Conservation (phyloP, 495 filamentous ascomycete species). For the Daldinia bambusicola region DNA sequence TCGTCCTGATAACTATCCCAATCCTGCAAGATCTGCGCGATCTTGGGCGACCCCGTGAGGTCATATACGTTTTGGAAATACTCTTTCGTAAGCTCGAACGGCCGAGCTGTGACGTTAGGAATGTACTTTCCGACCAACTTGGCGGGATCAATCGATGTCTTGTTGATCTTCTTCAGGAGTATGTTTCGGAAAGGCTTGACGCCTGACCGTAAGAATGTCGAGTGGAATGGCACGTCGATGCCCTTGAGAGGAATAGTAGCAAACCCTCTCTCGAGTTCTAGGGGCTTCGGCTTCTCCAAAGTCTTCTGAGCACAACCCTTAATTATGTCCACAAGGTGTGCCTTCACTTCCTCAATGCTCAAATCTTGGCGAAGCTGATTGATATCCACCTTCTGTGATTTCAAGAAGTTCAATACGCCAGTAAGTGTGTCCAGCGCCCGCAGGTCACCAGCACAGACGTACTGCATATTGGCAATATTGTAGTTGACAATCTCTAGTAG, state of each 20-base stretch:
- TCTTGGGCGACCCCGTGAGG: conserved; percentile 91
- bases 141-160: conserved; percentile 94
- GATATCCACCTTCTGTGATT: conserved; percentile 95
- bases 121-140: conserved; percentile 99
- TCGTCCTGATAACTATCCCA: conserved; percentile 71
- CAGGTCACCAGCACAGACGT: conserved; percentile 96
- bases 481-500: conserved; percentile 98
- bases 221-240: conserved; percentile 99
- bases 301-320: conserved; percentile 84
- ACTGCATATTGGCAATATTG: conserved; percentile 98
- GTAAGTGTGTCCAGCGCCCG: conserved; percentile 95
- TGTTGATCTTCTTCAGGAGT: conserved; percentile 99
- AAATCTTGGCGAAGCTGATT: conserved; percentile 87
- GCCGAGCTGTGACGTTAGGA: conserved; percentile 94
- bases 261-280: conserved; percentile 91
- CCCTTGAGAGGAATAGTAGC: conserved; percentile 96
- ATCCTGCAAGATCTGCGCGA: conserved; percentile 89
- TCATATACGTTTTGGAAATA: conserved; percentile 99
- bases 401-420: conserved; percentile 91
- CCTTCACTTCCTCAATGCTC: conserved; percentile 79
- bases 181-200: conserved; percentile 98
- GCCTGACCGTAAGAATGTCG: conserved; percentile 94
- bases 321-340: conserved; percentile 85
- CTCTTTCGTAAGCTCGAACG: conserved; percentile 95
- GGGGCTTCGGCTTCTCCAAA: conserved; percentile 83